These are phyloP conservation scores for Spinellus fusiger DNA, from an alignment of 192 early-diverging fungal genomes.

Conservation along the genomic window DNA sequence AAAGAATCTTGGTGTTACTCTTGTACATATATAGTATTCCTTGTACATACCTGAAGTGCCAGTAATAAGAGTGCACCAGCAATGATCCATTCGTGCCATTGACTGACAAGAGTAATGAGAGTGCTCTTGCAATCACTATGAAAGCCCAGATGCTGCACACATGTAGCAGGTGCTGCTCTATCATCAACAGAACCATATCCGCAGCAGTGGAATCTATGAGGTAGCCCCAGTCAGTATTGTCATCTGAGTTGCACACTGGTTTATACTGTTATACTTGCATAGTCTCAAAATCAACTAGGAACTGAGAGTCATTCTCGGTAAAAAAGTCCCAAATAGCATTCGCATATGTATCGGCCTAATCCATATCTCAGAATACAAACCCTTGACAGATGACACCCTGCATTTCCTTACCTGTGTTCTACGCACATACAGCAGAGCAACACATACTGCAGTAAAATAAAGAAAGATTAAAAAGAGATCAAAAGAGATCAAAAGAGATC, in stretches of 20 bases:
- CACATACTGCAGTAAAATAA: too few relatives aligned
- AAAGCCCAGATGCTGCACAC: neutral
- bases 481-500: neutral
- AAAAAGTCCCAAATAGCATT: constrained; percentile 12
- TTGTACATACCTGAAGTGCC: constrained; percentile 1
- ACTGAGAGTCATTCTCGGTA: constrained; percentile 9
- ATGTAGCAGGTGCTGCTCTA: constrained; percentile 5
- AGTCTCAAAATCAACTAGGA: constrained; percentile 15
- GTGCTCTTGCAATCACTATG: constrained; percentile 3
- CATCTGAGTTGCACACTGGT: neutral
- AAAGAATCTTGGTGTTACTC: neutral
- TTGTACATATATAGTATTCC: neutral
- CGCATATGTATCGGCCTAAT: constrained; percentile 12
- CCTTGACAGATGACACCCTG: too few relatives aligned
- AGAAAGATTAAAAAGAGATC: neutral
- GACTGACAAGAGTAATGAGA: neutral
- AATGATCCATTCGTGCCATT: constrained; percentile 11
- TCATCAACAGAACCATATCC: constrained; percentile 9
- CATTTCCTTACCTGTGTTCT: too few relatives aligned
- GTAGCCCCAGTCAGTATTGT: neutral
- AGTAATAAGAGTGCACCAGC: neutral
- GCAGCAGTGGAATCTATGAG: constrained; percentile 11
- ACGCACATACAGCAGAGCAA: too few relatives aligned
- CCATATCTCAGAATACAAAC: too few relatives aligned
- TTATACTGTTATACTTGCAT: neutral